Evolutionary conservation across 2,329 filamentous ascomycete genomes (phyloP).

Genomic region (Fusarium sp.): DNA sequence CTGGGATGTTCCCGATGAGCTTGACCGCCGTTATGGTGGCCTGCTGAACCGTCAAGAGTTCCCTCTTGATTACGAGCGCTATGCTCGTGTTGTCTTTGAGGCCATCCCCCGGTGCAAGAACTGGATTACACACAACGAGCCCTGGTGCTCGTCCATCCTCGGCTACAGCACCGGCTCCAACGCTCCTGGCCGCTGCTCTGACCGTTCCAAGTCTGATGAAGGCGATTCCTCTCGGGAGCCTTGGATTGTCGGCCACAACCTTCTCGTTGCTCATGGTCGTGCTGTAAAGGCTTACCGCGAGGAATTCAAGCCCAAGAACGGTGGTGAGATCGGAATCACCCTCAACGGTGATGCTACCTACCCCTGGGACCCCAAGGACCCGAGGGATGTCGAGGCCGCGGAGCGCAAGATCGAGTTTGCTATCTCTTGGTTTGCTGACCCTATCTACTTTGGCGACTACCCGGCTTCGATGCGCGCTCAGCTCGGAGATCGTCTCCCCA

Average conservation of each 20-base stretch:
- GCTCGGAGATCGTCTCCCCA: slow-evolving; percentile 80
- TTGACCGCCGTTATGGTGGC: slow-evolving; percentile 85
- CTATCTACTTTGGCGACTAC: slow-evolving; percentile 86
- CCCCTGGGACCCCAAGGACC: slow-evolving; percentile 83
- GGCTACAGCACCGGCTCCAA: slow-evolving; percentile 83
- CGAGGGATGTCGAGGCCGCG: slow-evolving; percentile 78
- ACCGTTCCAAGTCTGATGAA: slow-evolving; percentile 74
- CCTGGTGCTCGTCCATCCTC: slow-evolving; percentile 84
- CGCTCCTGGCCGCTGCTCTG: slow-evolving; percentile 83
- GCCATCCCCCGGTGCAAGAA: slow-evolving; percentile 81
- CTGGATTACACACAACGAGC: slow-evolving; percentile 94
- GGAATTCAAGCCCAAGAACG: slow-evolving; percentile 78
- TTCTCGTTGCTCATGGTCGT: slow-evolving; percentile 81
- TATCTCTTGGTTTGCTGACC: slow-evolving; percentile 90
- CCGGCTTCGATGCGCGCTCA: slow-evolving; percentile 85
- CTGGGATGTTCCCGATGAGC: slow-evolving; percentile 84
- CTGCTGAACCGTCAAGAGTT: slow-evolving; percentile 85
- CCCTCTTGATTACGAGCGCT: slow-evolving; percentile 81
- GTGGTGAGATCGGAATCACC: slow-evolving; percentile 86
- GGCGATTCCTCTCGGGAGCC: slow-evolving; percentile 82
- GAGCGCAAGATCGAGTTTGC: slow-evolving; percentile 87
- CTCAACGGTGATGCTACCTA: slow-evolving; percentile 86
- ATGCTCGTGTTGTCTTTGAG: slow-evolving; percentile 80
- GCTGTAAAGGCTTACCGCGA: slow-evolving; percentile 86
- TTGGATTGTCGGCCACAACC: slow-evolving; percentile 84